phyloP scores from a whole-genome alignment of 78 protist genomes.

The Salpingoeca rosetta region DNA sequence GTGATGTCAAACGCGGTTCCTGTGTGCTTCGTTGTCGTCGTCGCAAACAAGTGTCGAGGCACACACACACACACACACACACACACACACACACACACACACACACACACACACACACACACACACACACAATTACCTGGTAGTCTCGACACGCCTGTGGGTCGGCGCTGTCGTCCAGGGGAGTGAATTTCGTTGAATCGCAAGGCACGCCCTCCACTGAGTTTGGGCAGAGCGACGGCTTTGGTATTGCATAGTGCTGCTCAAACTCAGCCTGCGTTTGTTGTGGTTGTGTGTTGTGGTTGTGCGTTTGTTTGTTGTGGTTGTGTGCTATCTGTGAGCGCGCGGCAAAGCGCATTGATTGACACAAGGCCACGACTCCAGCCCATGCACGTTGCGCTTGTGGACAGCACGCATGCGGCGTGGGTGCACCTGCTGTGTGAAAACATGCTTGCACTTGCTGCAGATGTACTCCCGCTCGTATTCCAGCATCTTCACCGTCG shows the following conservation, averaged over 20 bases:
- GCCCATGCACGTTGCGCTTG: too few species aligned
- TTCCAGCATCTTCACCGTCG: constrained; percentile 21
- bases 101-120: background rate
- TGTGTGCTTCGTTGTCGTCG: too few species aligned
- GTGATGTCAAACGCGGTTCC: too few species aligned
- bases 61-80: too few species aligned
- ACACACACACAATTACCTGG: constrained; percentile 47
- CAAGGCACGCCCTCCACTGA: background rate
- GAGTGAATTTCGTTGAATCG: background rate
- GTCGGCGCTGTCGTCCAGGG: background rate
- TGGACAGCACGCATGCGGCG: too few species aligned
- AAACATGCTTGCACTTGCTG: background rate
- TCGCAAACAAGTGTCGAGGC: background rate
- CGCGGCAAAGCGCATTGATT: background rate
- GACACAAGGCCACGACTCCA: too few species aligned
- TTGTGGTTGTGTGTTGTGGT: background rate
- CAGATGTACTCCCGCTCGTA: constrained; percentile 9
- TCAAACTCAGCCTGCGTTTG: constrained; percentile 15
- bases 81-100: background rate
- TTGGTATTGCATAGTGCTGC: background rate
- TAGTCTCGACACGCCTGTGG: constrained; percentile 18
- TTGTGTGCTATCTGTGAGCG: background rate
- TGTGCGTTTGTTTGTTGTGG: too few species aligned
- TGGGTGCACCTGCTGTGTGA: background rate
- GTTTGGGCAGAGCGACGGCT: constrained; percentile 1